Conservation (phyloP, 1,139 yeast species). For the Kodamaea ohmeri region DNA sequence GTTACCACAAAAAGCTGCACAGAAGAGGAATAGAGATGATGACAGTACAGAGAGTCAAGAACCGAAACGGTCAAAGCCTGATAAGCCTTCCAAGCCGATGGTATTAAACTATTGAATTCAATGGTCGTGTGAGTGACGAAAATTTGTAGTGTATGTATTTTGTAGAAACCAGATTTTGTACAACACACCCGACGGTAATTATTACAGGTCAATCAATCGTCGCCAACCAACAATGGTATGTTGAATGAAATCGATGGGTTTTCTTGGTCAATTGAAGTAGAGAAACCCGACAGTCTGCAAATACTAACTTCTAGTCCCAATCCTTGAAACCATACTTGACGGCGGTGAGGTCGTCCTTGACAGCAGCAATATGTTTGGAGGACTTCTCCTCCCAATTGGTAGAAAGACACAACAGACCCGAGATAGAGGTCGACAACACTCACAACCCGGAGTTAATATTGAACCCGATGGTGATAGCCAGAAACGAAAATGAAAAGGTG, state of each 20-base stretch:
- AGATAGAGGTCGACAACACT: slow-evolving; percentile 71
- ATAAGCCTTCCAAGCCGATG: slow-evolving; percentile 9
- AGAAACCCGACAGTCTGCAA: not conserved
- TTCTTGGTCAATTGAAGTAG: not conserved
- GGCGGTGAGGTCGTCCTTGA: slow-evolving; percentile 90
- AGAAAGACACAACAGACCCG: slow-evolving; percentile 97
- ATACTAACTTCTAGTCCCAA: slow-evolving; percentile 56
- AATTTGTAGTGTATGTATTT: not conserved
- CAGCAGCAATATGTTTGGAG: slow-evolving; percentile 92
- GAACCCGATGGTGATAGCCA: slow-evolving; percentile 85
- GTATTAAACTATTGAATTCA: slow-evolving; percentile 13
- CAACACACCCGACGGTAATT: slow-evolving; percentile 5
- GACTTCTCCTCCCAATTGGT: slow-evolving; percentile 94
- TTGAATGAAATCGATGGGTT: slow-evolving; percentile 1
- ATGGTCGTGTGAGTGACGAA: slow-evolving; percentile 6
- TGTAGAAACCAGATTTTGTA: slow-evolving; percentile 4
- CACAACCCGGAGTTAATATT: slow-evolving; percentile 76
- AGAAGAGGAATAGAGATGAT: slow-evolving; percentile 12
- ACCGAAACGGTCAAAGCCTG: slow-evolving; percentile 9
- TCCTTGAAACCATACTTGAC: slow-evolving; percentile 91
- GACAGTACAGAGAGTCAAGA: slow-evolving; percentile 6
- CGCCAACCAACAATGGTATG: slow-evolving; percentile 10
- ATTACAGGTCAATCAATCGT: slow-evolving; percentile 6
- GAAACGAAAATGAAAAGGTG: slow-evolving; percentile 92
- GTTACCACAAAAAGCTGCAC: slow-evolving; percentile 9